A percentile compares a stretch with the other conserved stretches of the same genome.
Conservation (phyloP, 1,284 basidiomycete species). For the Cerioporus squamosus region DNA sequence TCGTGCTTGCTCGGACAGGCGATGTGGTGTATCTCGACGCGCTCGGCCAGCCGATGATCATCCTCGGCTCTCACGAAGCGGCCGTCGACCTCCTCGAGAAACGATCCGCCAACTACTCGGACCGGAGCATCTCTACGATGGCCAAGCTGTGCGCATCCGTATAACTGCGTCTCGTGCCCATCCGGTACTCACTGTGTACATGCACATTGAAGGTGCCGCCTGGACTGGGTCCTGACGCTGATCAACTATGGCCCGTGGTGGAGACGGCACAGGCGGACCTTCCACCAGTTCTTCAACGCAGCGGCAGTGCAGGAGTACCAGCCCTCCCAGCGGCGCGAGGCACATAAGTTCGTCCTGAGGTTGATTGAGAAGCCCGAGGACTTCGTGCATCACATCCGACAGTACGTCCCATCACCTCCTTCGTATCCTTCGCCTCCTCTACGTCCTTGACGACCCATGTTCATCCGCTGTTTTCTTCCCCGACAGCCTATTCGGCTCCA, state of each 20-base stretch:
- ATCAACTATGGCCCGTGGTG: constrained; percentile 9
- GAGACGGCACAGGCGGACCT: constrained; percentile 5
- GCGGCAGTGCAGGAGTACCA: neutral
- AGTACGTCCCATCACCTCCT: constrained; percentile 11
- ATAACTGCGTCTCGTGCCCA: no score
- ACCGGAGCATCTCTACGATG: constrained; percentile 11
- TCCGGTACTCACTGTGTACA: no score
- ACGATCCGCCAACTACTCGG: constrained; percentile 20
- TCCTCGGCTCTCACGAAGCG: constrained; percentile 27
- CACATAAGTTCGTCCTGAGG: neutral
- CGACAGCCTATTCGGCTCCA: constrained; percentile 8
- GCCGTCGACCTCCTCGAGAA: constrained; percentile 26
- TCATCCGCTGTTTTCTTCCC: neutral
- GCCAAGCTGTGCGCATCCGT: constrained; percentile 13
- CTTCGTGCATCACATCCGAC: constrained; percentile 7
- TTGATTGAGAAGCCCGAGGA: neutral
- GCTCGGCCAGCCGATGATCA: constrained; percentile 27
- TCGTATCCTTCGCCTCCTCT: neutral
- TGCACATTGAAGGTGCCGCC: neutral
- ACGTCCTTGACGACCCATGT: no score
- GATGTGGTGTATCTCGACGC: constrained; percentile 32
- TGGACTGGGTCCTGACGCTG: neutral
- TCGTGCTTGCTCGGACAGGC: constrained; percentile 5
- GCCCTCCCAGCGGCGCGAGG: constrained; percentile 1
- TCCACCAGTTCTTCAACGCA: constrained; percentile 15